Evolutionary conservation across 192 early-diverging fungal genomes (phyloP).

Genomic region (Entomortierella lignicola): DNA sequence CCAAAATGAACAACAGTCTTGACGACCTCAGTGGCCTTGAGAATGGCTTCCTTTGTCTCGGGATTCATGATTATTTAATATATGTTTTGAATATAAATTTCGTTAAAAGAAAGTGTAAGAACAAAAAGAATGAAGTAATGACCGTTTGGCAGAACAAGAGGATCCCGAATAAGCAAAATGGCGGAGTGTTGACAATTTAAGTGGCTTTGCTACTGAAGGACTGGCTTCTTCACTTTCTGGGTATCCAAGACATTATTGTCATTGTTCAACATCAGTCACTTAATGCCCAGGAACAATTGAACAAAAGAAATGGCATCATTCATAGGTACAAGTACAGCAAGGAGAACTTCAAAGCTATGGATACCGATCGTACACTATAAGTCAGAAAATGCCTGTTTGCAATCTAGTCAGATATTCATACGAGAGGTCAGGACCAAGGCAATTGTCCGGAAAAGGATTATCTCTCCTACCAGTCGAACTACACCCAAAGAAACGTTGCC

Average conservation of each 20-base stretch:
- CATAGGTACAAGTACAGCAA: slow-evolving; percentile 6
- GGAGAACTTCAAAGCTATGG: neutral
- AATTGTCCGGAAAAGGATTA: slow-evolving; percentile 5
- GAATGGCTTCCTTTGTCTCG: slow-evolving; percentile 63
- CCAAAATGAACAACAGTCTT: slow-evolving; percentile 71
- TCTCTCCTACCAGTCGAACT: neutral
- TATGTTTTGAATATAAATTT: neutral
- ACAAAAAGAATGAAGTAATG: no score
- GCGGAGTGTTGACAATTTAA: neutral
- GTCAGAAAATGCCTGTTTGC: neutral
- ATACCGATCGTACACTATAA: neutral
- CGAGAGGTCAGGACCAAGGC: slow-evolving; percentile 30
- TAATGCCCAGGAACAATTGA: neutral
- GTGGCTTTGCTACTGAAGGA: slow-evolving; percentile 3
- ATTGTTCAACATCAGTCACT: neutral
- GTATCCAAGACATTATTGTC: no score
- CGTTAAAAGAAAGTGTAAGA: neutral
- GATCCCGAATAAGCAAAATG: neutral
- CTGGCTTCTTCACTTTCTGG: neutral
- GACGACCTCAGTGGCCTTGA: slow-evolving; percentile 63
- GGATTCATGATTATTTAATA: slow-evolving; percentile 54
- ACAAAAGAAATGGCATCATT: slow-evolving; percentile 20
- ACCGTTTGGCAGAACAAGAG: neutral
- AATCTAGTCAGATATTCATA: neutral
- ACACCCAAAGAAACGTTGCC: neutral